A percentile compares a stretch with the other conserved stretches of the same genome.
These are phyloP conservation scores for Coemansia sp. DNA, from an alignment of 192 early-diverging fungal genomes.

Conservation along the genomic window DNA sequence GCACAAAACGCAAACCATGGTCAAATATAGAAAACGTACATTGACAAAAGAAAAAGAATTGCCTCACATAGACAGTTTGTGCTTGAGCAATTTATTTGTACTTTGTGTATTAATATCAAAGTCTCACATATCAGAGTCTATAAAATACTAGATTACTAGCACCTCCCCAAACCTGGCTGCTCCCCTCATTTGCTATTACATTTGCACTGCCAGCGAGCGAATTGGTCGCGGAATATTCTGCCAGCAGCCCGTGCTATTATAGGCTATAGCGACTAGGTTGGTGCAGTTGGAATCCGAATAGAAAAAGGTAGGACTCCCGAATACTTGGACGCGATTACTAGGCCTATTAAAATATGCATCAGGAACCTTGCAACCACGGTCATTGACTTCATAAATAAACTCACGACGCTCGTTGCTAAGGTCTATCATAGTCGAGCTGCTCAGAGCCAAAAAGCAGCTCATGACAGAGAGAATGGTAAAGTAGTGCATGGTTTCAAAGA, in stretches of 20 bases:
- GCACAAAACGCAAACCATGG: slow-evolving; percentile 16
- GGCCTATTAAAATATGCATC: neutral
- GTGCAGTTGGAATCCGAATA: neutral
- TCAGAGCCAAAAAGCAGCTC: neutral
- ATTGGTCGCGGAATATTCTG: neutral
- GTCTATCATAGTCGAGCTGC: neutral
- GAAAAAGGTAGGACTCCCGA: neutral
- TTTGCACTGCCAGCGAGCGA: neutral
- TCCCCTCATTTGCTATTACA: neutral
- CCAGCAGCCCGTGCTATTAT: neutral
- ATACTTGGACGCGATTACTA: neutral
- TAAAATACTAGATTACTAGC: no score
- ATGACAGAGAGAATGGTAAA: neutral
- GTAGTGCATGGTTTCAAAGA: neutral
- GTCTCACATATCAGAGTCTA: neutral
- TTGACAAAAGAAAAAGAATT: neutral
- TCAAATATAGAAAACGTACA: neutral
- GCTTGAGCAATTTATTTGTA: neutral
- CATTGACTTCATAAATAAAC: neutral
- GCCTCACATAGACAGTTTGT: no score
- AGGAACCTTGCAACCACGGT: neutral
- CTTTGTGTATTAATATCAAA: neutral
- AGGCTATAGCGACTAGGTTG: neutral
- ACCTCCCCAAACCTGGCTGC: no score
- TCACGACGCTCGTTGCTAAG: neutral